phyloP scores from a whole-genome alignment of 257 asterid genomes.

The Solanum etuberosum region DNA sequence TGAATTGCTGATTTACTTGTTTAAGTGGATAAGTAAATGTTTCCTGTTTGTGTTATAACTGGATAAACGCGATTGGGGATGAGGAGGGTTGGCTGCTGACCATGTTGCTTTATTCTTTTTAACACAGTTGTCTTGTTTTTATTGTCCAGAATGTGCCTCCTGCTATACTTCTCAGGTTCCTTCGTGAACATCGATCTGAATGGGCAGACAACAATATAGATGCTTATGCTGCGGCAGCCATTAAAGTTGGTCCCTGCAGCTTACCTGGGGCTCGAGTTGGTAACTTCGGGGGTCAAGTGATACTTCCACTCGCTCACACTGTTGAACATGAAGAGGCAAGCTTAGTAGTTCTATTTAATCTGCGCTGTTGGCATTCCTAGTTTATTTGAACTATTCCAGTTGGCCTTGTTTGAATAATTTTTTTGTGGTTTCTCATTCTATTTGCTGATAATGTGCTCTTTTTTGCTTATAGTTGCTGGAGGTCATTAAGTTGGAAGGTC shows the following conservation, averaged over 20 bases:
- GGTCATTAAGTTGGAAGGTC: conserved; percentile 76
- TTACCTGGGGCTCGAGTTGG: conserved; percentile 50
- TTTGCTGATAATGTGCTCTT: background rate
- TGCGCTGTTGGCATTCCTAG: background rate
- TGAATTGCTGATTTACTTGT: background rate
- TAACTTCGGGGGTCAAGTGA: conserved; percentile 68
- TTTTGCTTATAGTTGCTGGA: conserved; percentile 57
- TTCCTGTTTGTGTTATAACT: background rate
- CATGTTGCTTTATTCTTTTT: background rate
- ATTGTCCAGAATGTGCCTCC: conserved; percentile 74
- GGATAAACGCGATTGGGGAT: background rate
- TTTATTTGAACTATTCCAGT: background rate
- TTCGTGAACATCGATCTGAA: conserved; percentile 88
- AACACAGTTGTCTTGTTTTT: background rate
- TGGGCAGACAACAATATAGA: conserved; percentile 86
- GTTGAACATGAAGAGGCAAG: conserved; percentile 93
- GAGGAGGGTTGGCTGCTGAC: background rate
- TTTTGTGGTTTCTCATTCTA: background rate
- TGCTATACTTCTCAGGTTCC: conserved; percentile 67
- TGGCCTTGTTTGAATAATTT: background rate
- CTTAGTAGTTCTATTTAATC: background rate
- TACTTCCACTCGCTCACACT: conserved; percentile 79
- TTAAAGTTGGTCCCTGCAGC: conserved; percentile 56
- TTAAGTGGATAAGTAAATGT: background rate
- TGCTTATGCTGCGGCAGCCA: conserved; percentile 71